A percentile compares a stretch with the other conserved stretches of the same genome.
These are phyloP conservation scores for Mucor irregularis DNA, from an alignment of 371 early-diverging fungal genomes.

Conservation along the genomic window DNA sequence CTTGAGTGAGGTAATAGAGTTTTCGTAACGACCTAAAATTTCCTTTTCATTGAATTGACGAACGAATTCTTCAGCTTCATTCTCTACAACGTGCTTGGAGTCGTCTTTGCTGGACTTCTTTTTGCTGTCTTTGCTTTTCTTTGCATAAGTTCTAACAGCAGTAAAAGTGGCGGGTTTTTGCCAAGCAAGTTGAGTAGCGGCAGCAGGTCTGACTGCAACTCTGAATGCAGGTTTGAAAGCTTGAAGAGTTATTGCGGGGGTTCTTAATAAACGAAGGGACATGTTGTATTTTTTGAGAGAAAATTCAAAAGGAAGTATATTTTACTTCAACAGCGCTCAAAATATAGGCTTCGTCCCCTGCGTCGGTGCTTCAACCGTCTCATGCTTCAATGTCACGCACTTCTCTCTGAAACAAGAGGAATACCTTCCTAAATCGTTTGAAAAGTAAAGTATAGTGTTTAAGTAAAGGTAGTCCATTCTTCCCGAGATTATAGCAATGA, in stretches of 20 bases:
- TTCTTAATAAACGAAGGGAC: conserved; percentile 14
- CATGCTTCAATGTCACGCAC: conserved; percentile 68
- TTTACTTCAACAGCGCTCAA: neutral
- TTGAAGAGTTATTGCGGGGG: neutral
- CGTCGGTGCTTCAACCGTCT: no score
- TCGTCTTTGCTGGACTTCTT: conserved; percentile 38
- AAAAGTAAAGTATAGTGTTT: no score
- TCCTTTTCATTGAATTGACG: conserved; percentile 44
- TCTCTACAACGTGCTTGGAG: conserved; percentile 19
- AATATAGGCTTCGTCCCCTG: no score
- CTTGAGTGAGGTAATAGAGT: conserved; percentile 52
- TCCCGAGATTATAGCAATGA: no score
- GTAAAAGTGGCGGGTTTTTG: conserved; percentile 6
- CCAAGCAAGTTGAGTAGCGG: neutral
- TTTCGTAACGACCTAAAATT: conserved; percentile 46
- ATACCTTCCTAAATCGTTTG: conserved; percentile 94
- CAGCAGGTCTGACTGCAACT: neutral
- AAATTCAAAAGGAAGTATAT: neutral
- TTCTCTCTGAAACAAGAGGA: conserved; percentile 65
- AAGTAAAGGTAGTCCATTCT: no score
- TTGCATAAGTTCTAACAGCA: conserved; percentile 34
- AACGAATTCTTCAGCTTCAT: conserved; percentile 26
- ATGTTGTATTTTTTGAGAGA: neutral
- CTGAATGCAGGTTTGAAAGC: neutral
- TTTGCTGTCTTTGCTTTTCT: conserved; percentile 27